Base-by-base conservation (phyloP, 176 grass and related monocot genomes). In the Triticum timopheevii region DNA sequence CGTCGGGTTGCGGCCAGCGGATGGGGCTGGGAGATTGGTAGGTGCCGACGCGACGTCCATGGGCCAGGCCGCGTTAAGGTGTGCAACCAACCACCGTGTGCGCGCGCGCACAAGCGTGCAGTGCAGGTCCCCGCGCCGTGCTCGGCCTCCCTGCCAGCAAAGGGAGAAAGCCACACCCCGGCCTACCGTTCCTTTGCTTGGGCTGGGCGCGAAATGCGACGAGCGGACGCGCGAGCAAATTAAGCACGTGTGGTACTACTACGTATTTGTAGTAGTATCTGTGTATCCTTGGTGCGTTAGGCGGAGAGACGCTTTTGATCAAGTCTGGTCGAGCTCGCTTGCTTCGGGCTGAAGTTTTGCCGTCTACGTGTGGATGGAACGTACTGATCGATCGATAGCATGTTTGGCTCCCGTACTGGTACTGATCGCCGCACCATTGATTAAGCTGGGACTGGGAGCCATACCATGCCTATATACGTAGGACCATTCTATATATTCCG, bases 61-160 rank as follows among this genome's bases (percentile, higher is more conserved):
- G 71, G 31, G 56, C 39, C 71, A 17, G 30, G 54, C 68, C 44
- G 40, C 9, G 79, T 19, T 28, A 39, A 65, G 31, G 40, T 23
- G 52, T 68, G 44, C 13, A 76, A 76, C 73, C 13, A 76, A 76
- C 73, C 73, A 76, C 72, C 65, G 45, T 34, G n/a, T 11, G 75
- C 38, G 25, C 68, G 40, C 38, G 38, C 38, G 38, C 36, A 38
- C 67, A 34, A n/a, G 7, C 20, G 19, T 17, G 17, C 22, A 8
- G 4, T 15, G 47, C 16, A 73, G 81, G 34, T 73, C 50, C 67
- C 67, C 33, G 16, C 16, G 50, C 50, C 6, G 3, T 64, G 76
- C 20, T 36, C 17, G 33, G 2, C 5, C 15, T 71, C 68, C 42
- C 42, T 44, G 42, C 42, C 16, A 54, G 50, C 50, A 54, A 54